phyloP scores from a whole-genome alignment of 1,139 yeast genomes.

The Trichomonascaceae sp. region DNA sequence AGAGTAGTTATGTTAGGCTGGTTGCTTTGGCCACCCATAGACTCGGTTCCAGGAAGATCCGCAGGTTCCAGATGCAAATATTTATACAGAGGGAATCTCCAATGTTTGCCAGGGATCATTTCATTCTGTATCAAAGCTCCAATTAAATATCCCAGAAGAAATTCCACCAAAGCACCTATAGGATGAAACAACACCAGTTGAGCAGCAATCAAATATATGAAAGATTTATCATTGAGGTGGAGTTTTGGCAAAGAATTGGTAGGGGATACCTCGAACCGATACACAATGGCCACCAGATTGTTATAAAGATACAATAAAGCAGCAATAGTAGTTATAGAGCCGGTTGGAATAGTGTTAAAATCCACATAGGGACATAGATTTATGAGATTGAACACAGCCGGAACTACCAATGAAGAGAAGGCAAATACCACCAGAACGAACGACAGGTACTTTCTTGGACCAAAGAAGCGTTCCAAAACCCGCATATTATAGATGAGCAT shows the following conservation, averaged over 20 bases:
- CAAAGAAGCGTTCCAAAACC: conserved; percentile 58
- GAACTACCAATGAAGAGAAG: conserved; percentile 29
- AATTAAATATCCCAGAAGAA: conserved; percentile 50
- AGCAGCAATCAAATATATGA: conserved; percentile 47
- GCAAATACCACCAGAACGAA: conserved; percentile 28
- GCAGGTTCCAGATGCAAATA: conserved; percentile 17
- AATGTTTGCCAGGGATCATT: conserved; percentile 53
- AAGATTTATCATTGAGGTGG: conserved; percentile 47
- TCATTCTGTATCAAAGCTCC: conserved; percentile 52
- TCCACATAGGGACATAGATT: conserved; percentile 15
- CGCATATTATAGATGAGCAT: conserved; percentile 55
- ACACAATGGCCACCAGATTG: conserved; percentile 52
- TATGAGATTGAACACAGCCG: conserved; percentile 33
- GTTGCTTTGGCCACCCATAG: neutral
- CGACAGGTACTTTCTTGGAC: conserved; percentile 50
- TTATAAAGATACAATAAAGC: conserved; percentile 56
- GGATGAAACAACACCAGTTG: conserved; percentile 39
- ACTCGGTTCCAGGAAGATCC: conserved; percentile 3
- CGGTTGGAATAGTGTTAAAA: conserved; percentile 39
- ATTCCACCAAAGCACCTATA: conserved; percentile 42
- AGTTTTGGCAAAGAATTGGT: conserved; percentile 24
- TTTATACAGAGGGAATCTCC: conserved; percentile 40
- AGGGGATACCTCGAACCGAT: conserved; percentile 47
- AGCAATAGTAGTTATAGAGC: conserved; percentile 59
- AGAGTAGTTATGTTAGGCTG: neutral